Evolutionary conservation across 73 alveolate species (phyloP).

Genomic region (Paramecium pentaurelia): DNA sequence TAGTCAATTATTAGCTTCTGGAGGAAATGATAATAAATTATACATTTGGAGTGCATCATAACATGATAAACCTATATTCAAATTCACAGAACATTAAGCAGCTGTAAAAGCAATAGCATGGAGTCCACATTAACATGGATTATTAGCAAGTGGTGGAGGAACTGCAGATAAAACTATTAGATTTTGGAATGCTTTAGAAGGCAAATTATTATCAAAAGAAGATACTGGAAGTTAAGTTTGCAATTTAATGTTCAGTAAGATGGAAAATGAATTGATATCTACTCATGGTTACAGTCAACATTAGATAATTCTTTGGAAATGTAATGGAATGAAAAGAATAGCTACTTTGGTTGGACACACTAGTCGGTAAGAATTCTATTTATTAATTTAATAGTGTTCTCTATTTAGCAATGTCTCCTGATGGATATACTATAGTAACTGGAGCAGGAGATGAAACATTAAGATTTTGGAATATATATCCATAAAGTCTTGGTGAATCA

Average conservation of each 20-base stretch:
- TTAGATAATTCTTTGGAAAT: constrained; percentile 92
- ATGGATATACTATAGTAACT: constrained; percentile 96
- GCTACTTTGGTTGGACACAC: constrained; percentile 88
- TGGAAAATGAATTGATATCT: constrained; percentile 93
- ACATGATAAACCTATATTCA: constrained; percentile 72
- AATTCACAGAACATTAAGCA: constrained; percentile 92
- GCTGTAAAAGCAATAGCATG: constrained; percentile 99
- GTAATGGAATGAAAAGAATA: constrained; percentile 92
- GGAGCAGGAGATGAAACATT: constrained; percentile 99
- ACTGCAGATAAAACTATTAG: constrained; percentile 98
- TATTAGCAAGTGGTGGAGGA: constrained; percentile 99
- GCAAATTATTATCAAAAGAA: constrained; percentile 66
- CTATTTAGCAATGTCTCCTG: constrained; percentile 94
- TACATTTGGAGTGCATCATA: constrained; percentile 90
- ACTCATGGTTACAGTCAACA: constrained; percentile 98
- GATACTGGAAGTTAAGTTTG: constrained; percentile 99
- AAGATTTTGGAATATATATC: constrained; percentile 97
- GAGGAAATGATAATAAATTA: constrained; percentile 98
- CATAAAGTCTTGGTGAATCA: constrained; percentile 37
- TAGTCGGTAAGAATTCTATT: background rate
- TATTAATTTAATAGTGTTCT: constrained; percentile 73
- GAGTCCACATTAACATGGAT: constrained; percentile 99
- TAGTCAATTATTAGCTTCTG: constrained; percentile 96
- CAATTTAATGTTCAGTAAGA: constrained; percentile 94
- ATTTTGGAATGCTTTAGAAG: constrained; percentile 96